phyloP scores from a whole-genome alignment of 768 basidiomycete species.

The Termitomyces sp. region DNA sequence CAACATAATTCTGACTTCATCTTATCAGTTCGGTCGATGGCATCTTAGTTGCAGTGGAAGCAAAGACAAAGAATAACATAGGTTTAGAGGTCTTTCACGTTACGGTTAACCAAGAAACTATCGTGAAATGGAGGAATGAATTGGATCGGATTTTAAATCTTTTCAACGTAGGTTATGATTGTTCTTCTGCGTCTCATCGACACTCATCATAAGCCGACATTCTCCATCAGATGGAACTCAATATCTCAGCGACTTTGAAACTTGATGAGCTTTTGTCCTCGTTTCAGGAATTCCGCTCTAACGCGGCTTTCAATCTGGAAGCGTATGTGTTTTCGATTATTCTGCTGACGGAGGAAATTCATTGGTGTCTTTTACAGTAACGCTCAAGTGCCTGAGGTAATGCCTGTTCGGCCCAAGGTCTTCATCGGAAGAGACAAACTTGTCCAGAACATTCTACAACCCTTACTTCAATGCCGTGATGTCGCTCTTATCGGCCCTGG shows the following conservation, averaged over 20 bases:
- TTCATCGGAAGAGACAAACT: constrained; percentile 6
- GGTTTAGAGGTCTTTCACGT: constrained; percentile 8
- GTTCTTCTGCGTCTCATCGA: not conserved
- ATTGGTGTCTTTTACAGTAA: not conserved
- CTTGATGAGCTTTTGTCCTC: constrained; percentile 8
- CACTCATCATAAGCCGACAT: not conserved
- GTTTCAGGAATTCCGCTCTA: constrained; percentile 7
- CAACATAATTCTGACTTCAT: too few relatives aligned
- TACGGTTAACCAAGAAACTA: constrained; percentile 10
- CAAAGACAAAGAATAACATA: constrained; percentile 2
- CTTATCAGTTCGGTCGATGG: not conserved
- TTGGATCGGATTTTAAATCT: constrained; percentile 6
- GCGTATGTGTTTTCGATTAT: not conserved
- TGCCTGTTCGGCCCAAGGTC: constrained; percentile 2
- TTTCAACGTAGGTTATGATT: constrained; percentile 9
- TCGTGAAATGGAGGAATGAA: constrained; percentile 8
- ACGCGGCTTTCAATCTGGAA: not conserved
- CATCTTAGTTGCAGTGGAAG: constrained; percentile 3
- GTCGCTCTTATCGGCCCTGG: constrained; percentile 12
- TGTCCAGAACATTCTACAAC: not conserved
- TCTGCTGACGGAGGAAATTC: not conserved
- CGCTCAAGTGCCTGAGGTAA: constrained; percentile 2
- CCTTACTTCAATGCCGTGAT: not conserved
- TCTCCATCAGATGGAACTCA: constrained; percentile 9
- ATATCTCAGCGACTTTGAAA: constrained; percentile 11